Base-by-base conservation (phyloP, 2,329 filamentous ascomycete genomes). In the Botrytis hyacinthi region DNA sequence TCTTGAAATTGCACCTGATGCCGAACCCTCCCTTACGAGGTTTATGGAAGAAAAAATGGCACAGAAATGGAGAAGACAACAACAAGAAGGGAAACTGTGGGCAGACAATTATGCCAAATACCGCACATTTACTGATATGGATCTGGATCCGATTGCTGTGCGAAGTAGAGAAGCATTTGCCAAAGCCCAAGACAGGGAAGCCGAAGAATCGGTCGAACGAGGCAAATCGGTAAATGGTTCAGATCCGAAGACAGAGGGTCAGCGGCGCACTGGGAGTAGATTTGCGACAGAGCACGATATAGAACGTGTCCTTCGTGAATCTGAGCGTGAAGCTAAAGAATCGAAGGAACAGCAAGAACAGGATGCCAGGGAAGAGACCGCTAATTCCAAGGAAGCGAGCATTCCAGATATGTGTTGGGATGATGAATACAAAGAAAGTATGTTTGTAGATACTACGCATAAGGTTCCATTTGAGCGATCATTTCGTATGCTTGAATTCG, bases 231-330 rank as follows among this genome's bases (percentile, higher is more conserved):
- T 70, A 44, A 76, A 78, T 2, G 84, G 87, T 10, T 84, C 86
- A 22, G 90, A 91, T 74, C 81, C 86, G 4, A 88, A 87, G 75
- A 84, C 86, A 0, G 89, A 92, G 80, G 85, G 87, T 9, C 84
- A 88, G 75, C 84, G 87, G 42, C 77, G 78, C 76, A 82, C 76
- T 75, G 84, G 80, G 71, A 87, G 86, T 74, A 84, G 89, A 73
- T 92, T 90, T 80, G 90, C 88, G 22, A 92, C 91, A 26, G 92
- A 95, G 79, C 88, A 92, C 70, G 92, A 95, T 74, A 82, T 94
- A 10, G 90, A 94, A 80, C 87, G 89, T 54, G 91, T 92, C 10
- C 83, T 95, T 66, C 89, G 92, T 79, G 90, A 92, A 77, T 94
- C 92, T 0, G 88, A 91, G 78, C 87, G 87, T 35, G 90, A 92